Evolutionary conservation across 345 rosid species (phyloP).

Genomic region (Populus euphratica): DNA sequence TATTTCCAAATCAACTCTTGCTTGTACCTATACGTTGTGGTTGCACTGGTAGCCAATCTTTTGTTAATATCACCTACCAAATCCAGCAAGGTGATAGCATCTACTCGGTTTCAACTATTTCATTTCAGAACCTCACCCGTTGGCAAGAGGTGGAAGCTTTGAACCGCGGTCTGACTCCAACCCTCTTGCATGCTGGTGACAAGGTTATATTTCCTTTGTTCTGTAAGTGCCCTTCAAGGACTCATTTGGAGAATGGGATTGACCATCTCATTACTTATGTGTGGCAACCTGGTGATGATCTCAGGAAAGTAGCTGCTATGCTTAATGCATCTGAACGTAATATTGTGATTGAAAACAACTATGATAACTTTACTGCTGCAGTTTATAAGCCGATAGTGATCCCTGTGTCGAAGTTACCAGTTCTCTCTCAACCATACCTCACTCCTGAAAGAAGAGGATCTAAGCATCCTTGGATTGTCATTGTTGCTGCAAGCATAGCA

Average conservation of each 20-base stretch:
- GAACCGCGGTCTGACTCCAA: slow-evolving; percentile 39
- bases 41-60: slow-evolving; percentile 45
- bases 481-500: slow-evolving; percentile 19
- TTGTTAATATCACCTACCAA: slow-evolving; percentile 48
- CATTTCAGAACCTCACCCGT: slow-evolving; percentile 46
- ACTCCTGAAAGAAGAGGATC: slow-evolving; percentile 16
- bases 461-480: slow-evolving; percentile 21
- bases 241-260: slow-evolving; percentile 31
- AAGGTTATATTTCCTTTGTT: slow-evolving; percentile 45
- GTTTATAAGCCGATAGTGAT: slow-evolving; percentile 44
- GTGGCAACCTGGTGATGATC: slow-evolving; percentile 47
- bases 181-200: slow-evolving; percentile 37
- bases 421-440: slow-evolving; percentile 29
- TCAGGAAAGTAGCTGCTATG: slow-evolving; percentile 37
- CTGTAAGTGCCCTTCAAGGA: slow-evolving; percentile 55
- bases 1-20: slow-evolving; percentile 49
- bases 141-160: slow-evolving; percentile 39
- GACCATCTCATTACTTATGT: slow-evolving; percentile 44
- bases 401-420: slow-evolving; percentile 48
- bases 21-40: slow-evolving; percentile 52
- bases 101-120: slow-evolving; percentile 38
- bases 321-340: slow-evolving; percentile 36
- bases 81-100: slow-evolving; percentile 48
- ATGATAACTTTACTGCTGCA: slow-evolving; percentile 30
- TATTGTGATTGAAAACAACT: slow-evolving; percentile 40